Conservation (phyloP, 2,329 filamentous ascomycete species). For the Immersiporthe knoxdaviesiana region DNA sequence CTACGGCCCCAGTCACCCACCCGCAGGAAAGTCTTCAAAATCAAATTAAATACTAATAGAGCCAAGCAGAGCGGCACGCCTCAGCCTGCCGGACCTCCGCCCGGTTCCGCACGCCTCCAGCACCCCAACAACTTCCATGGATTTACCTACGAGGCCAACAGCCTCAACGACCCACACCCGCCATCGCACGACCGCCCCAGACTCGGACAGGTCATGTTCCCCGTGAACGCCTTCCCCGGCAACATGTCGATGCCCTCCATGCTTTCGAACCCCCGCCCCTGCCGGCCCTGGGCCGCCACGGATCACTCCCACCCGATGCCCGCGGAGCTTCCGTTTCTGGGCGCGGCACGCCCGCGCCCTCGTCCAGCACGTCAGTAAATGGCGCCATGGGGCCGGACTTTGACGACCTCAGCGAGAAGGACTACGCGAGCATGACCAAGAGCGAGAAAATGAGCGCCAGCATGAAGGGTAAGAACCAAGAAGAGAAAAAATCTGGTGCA, state of each 20-base stretch:
- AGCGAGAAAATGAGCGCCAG: constrained; percentile 69
- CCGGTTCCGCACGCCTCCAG: constrained; percentile 22
- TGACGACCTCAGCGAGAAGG: constrained; percentile 49
- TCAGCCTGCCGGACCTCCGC: constrained; percentile 23
- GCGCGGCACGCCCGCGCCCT: constrained; percentile 33
- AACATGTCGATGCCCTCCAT: constrained; percentile 27
- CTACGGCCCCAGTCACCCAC: constrained; percentile 21
- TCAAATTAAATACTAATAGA: constrained; percentile 26
- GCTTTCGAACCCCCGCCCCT: constrained; percentile 18
- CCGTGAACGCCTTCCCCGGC: constrained; percentile 18
- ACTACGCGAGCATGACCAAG: constrained; percentile 65
- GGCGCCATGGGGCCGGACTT: constrained; percentile 36
- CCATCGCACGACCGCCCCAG: constrained; percentile 19
- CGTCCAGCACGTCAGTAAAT: constrained; percentile 36
- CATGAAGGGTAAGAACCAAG: constrained; percentile 60
- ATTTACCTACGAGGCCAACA: constrained; percentile 24
- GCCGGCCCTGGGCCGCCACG: constrained; percentile 12
- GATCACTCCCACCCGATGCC: constrained; percentile 24
- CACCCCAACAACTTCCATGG: constrained; percentile 27
- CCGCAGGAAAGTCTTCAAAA: constrained; percentile 24
- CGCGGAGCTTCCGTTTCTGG: constrained; percentile 37
- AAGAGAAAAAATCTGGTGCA: no score
- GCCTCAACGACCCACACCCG: constrained; percentile 16
- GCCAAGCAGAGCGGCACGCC: constrained; percentile 22
- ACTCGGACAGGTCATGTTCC: constrained; percentile 22